Evolutionary conservation across 2,329 filamentous ascomycete species (phyloP), one percentile per base, ranked within the genome.

Genomic region (Fusarium chaquense): DNA sequence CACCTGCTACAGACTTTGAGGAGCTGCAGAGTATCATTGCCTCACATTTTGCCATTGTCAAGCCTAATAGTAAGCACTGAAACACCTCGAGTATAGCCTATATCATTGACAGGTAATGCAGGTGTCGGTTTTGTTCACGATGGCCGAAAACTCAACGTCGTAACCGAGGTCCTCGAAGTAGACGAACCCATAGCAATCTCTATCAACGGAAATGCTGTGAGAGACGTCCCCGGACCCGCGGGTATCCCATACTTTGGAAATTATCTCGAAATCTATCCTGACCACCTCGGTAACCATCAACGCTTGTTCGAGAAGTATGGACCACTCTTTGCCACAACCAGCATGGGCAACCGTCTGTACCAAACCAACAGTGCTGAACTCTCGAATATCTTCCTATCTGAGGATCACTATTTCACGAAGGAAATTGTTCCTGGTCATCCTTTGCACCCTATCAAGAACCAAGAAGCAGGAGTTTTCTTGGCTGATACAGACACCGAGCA

Each of bases 231-330:
- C 0, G 86, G 86, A 0, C 84, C 86, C 9, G 75, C 73, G 9
- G 82, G 80, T 1, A 76, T 84, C 0, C 83, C 84, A 3, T 78
- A 82, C 18, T 76, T 88, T 3, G 86, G 86, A 6, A 87, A 83
- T 69, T 85, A 82, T 76, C 83, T 84, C 43, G 85, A 88, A 58
- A 75, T 88, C 15, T 89, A 82, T 70, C 86, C 86, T 0, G 86
- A 89, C 66, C 85, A 86, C 54, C 79, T 89, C 1, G 86, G 86
- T 2, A 88, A 88, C 73, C 82, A 87, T 60, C 81, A 86, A 38
- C 80, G 85, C 0, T 77, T 87, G 0, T 88, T 87, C 45, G 81
- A 83, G 3, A 80, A 81, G 38, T 87, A 86, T 59, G 86, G 86
- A 0, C 81, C 82, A 0, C 63, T 88, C 1, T 81, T 88, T 69